Evolutionary conservation across 768 basidiomycete species (phyloP).

Genomic region (Lentinula aciculospora): DNA sequence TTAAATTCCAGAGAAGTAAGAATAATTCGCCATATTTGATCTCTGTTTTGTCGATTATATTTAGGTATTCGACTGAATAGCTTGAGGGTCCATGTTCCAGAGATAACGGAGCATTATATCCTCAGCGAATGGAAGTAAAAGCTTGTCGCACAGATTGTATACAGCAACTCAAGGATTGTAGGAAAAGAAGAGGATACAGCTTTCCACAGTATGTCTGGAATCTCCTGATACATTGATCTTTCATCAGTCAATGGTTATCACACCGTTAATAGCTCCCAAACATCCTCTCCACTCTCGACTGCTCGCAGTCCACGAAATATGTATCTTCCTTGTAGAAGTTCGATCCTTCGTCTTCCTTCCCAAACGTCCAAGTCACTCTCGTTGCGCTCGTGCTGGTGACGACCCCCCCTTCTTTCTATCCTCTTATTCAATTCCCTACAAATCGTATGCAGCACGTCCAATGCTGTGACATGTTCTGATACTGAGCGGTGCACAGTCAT

Average conservation of each 20-base stretch:
- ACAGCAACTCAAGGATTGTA: no score
- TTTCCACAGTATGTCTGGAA: no score
- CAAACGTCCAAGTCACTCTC: not conserved
- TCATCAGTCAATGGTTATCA: not conserved
- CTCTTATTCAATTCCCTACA: not conserved
- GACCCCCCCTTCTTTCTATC: not conserved
- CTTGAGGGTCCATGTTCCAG: no score
- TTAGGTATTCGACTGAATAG: no score
- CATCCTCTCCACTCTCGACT: not conserved
- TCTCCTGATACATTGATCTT: not conserved
- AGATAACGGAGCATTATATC: no score
- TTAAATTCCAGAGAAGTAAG: no score
- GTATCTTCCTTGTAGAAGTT: not conserved
- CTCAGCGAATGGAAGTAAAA: no score
- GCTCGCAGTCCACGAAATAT: not conserved
- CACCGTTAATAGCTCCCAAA: not conserved
- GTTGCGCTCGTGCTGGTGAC: not conserved
- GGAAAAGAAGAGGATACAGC: no score
- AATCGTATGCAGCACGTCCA: constrained; percentile 30
- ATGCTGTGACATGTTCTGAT: constrained; percentile 23
- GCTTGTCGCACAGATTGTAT: no score
- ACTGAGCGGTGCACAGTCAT: constrained; percentile 25
- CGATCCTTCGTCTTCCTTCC: not conserved
- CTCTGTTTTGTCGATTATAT: no score
- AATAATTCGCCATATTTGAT: no score